A percentile compares a stretch with the other conserved stretches of the same genome.
Evolutionary conservation across 2,329 filamentous ascomycete species (phyloP).

Genomic region (Exophiala calicioides): DNA sequence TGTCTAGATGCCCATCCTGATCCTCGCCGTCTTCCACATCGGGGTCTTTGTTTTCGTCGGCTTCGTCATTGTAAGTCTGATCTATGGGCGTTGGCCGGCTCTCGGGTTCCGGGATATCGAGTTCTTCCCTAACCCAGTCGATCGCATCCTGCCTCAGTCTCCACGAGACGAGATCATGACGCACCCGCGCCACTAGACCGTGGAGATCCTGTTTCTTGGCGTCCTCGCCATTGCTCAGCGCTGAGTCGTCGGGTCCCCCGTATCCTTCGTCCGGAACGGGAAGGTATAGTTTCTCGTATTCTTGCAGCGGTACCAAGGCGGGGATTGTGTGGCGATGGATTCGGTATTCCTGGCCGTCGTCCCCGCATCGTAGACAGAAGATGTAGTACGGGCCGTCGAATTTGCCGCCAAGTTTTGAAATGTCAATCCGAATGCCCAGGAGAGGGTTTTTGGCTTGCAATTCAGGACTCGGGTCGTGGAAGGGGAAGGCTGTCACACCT

Average conservation of each 20-base stretch:
- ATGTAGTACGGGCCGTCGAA: constrained; percentile 49
- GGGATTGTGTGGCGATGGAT: constrained; percentile 50
- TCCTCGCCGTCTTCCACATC: constrained; percentile 1
- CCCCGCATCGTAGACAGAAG: constrained; percentile 36
- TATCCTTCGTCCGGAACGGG: constrained; percentile 20
- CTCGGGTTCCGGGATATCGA: constrained; percentile 15
- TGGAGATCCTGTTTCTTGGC: constrained; percentile 39
- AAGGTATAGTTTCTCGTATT: constrained; percentile 42
- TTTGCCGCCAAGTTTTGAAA: constrained; percentile 41
- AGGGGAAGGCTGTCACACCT: constrained; percentile 48
- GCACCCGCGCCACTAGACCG: constrained; percentile 41
- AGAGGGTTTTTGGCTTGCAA: constrained; percentile 33
- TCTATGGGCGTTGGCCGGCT: neutral
- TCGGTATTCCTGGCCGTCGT: constrained; percentile 31
- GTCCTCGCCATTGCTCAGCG: constrained; percentile 28
- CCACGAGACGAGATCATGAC: constrained; percentile 45
- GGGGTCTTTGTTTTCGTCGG: constrained; percentile 14
- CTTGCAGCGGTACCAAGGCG: constrained; percentile 43
- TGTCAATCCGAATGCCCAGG: constrained; percentile 46
- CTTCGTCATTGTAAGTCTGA: neutral
- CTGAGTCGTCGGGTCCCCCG: constrained; percentile 19
- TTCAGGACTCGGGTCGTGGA: constrained; percentile 45
- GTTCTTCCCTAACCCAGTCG: constrained; percentile 27
- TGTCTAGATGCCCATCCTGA: constrained; percentile 1
- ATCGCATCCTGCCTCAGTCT: constrained; percentile 43